These are phyloP conservation scores for Cercophora scortea DNA, from an alignment of 495 filamentous ascomycete genomes.

Conservation along the genomic window DNA sequence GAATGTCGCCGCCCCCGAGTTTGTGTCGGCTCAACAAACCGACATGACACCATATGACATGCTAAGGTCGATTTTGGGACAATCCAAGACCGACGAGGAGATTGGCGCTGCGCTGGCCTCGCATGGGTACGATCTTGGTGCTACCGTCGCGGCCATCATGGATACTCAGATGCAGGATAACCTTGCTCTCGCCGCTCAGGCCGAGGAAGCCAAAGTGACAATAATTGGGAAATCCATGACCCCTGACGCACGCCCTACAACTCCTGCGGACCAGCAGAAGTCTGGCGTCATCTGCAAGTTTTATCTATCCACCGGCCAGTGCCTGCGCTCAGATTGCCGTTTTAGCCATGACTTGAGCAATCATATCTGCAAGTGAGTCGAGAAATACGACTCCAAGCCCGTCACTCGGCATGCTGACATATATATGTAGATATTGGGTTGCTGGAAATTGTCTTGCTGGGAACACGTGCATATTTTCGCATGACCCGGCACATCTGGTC, in stretches of 20 bases:
- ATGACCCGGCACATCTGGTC: constrained; percentile 80
- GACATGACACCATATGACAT: constrained; percentile 99
- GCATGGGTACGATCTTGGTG: constrained; percentile 86
- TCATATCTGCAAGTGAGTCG: constrained; percentile 93
- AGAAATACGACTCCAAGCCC: background rate
- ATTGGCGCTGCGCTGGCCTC: constrained; percentile 81
- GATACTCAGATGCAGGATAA: constrained; percentile 45
- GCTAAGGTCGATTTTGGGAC: constrained; percentile 87
- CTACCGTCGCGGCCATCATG: constrained; percentile 82
- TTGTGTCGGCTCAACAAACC: constrained; percentile 56
- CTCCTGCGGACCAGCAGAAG: constrained; percentile 62
- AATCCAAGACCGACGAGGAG: constrained; percentile 84
- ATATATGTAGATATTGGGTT: constrained; percentile 71
- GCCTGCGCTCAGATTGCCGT: constrained; percentile 88
- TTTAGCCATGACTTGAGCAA: constrained; percentile 95
- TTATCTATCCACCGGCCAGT: constrained; percentile 85
- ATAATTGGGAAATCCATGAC: constrained; percentile 89
- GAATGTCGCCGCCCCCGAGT: constrained; percentile 71
- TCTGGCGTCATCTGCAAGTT: constrained; percentile 93
- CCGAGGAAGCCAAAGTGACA: constrained; percentile 48
- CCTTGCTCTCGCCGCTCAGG: constrained; percentile 28
- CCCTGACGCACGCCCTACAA: constrained; percentile 59
- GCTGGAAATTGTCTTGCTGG: constrained; percentile 95
- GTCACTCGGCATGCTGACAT: constrained; percentile 17
- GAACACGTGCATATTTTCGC: constrained; percentile 92